Evolutionary conservation across 345 rosid genomes (phyloP).

Genomic region (Murraya koenigii): DNA sequence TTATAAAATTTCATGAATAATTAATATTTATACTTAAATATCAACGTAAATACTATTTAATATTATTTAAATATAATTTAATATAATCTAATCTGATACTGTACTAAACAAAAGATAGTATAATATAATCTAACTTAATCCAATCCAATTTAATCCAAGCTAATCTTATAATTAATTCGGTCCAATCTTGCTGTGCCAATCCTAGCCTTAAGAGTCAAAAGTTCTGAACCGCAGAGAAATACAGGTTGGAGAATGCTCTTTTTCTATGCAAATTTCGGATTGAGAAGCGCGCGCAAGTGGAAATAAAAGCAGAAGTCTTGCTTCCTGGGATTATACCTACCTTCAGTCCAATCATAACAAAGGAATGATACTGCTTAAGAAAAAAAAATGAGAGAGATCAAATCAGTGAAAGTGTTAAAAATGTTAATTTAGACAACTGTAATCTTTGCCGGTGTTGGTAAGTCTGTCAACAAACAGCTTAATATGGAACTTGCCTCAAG

Average conservation of each 20-base stretch:
- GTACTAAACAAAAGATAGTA: too few relatives aligned
- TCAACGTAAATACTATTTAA: too few relatives aligned
- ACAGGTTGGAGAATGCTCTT: neutral
- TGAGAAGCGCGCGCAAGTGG: neutral
- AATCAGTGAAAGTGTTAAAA: neutral
- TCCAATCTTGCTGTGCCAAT: too few relatives aligned
- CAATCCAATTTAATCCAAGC: too few relatives aligned
- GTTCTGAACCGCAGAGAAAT: neutral
- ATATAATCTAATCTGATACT: too few relatives aligned
- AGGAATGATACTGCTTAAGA: neutral
- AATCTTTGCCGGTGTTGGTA: neutral
- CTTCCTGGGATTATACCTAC: neutral
- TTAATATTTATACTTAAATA: too few relatives aligned
- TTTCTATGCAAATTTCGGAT: neutral
- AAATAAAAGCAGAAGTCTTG: neutral
- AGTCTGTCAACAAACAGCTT: neutral
- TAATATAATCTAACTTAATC: too few relatives aligned
- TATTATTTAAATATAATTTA: too few relatives aligned
- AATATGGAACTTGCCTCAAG: too few relatives aligned
- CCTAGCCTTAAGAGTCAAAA: too few relatives aligned
- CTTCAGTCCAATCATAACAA: neutral
- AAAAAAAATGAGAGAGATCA: neutral
- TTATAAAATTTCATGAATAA: too few relatives aligned
- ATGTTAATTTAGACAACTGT: neutral
- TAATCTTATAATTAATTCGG: too few relatives aligned